Base-by-base conservation (phyloP, 768 basidiomycete genomes). In the Kwoniella sp. region DNA sequence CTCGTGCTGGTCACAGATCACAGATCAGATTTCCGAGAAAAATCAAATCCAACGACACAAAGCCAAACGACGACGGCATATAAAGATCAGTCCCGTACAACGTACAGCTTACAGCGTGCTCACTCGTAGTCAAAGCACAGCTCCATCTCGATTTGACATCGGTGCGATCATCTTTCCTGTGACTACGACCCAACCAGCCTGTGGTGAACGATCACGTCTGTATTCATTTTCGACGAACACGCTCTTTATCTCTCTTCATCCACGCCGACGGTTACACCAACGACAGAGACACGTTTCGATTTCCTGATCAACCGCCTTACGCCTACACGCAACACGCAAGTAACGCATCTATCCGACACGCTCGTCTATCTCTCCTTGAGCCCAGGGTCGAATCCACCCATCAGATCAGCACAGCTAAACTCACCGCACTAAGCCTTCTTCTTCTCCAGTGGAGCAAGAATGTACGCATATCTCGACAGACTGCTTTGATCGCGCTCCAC, bases 1-100 rank as follows among this genome's bases (percentile, higher is more conserved):
- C 50, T 51, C 23, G 50, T 51, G 50, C 50, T 51, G 50, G 50
- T 25, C 50, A 51, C 50, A 45, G 41, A 45, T 9, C 20, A 11
- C 41, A 9, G n/a, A n/a, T n/a, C n/a, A n/a, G n/a, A n/a, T n/a
- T n/a, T n/a, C n/a, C n/a, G n/a, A n/a, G n/a, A n/a, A 7, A 45
- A 45, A 3, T 9, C 8, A 45, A 7, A 20, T 11, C 4, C 15
- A 7, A 45, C 41, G 41, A 45, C 41, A 5, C n/a, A n/a, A n/a
- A n/a, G 34, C 5, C 34, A 13, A 20, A 45, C 41, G 41, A 9
- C 41, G 41, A 45, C 41, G 8, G 20, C 41, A 17, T n/a, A n/a
- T n/a, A n/a, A n/a, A n/a, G n/a, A n/a, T n/a, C n/a, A n/a, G n/a
- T n/a, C n/a, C n/a, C n/a, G n/a, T n/a, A n/a, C n/a, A n/a, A n/a